phyloP scores from a whole-genome alignment of 148 eudicot species.

The Vaccinium vitisidaea region DNA sequence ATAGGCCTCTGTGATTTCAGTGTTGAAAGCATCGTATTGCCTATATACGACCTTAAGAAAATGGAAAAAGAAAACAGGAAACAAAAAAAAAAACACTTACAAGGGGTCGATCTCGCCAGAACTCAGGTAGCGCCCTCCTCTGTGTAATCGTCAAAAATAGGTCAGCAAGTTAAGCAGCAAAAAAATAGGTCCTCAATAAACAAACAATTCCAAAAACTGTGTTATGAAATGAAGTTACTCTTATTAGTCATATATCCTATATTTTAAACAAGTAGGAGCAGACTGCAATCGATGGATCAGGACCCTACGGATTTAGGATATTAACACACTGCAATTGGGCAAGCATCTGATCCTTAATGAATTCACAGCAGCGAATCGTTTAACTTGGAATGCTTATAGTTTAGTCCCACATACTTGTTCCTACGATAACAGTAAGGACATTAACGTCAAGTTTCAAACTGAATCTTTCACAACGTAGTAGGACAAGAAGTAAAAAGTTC shows the following conservation, averaged over 20 bases:
- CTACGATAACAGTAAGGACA: neutral
- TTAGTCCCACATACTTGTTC: neutral
- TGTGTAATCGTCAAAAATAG: conserved; percentile 33
- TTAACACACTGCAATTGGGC: neutral
- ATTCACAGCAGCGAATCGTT: neutral
- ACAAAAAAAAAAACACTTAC: conserved; percentile 39
- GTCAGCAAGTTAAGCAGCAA: neutral
- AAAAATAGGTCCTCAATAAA: neutral
- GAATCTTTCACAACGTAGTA: neutral
- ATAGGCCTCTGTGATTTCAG: neutral
- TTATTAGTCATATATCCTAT: neutral
- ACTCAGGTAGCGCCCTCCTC: conserved; percentile 89
- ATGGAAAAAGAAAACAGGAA: neutral
- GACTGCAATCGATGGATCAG: conserved; percentile 7
- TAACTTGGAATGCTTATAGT: neutral
- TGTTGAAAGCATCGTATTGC: neutral
- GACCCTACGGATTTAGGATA: neutral
- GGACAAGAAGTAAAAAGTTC: neutral
- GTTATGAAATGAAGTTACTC: neutral
- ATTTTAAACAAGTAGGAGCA: neutral
- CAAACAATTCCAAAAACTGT: neutral
- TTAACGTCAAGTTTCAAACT: neutral
- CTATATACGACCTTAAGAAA: neutral
- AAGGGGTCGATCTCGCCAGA: conserved; percentile 81
- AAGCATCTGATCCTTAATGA: neutral